These are phyloP conservation scores for Nemania sp. DNA, from an alignment of 2,329 filamentous ascomycete species.

Conservation along the genomic window DNA sequence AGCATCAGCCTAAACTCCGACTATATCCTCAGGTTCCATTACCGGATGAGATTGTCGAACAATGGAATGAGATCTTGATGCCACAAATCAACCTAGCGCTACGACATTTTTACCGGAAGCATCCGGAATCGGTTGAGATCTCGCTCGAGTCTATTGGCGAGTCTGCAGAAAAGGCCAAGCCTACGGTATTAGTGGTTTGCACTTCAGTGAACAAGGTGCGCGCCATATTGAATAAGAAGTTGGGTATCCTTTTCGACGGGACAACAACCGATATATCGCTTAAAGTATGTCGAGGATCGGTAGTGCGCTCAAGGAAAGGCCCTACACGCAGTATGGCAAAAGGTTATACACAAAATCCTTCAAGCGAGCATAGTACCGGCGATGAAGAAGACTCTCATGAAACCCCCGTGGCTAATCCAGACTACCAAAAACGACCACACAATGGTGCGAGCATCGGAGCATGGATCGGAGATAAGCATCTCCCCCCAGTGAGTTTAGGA, in stretches of 20 bases:
- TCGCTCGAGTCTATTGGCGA: constrained; percentile 76
- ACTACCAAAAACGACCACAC: constrained; percentile 75
- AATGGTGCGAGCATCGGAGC: constrained; percentile 94
- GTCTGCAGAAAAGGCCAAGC: constrained; percentile 65
- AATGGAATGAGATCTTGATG: constrained; percentile 74
- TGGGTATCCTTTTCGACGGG: constrained; percentile 67
- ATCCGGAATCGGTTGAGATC: constrained; percentile 78
- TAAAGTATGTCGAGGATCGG: constrained; percentile 72
- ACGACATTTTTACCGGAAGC: constrained; percentile 71
- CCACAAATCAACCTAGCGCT: constrained; percentile 74
- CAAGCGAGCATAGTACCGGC: constrained; percentile 40
- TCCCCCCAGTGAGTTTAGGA: constrained; percentile 89
- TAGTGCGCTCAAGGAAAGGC: constrained; percentile 62
- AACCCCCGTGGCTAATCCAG: constrained; percentile 64
- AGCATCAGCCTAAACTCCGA: constrained; percentile 51
- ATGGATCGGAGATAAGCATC: constrained; percentile 80
- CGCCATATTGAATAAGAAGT: constrained; percentile 69
- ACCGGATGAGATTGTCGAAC: constrained; percentile 65
- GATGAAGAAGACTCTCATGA: constrained; percentile 46
- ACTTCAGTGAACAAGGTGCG: constrained; percentile 75
- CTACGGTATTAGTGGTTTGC: constrained; percentile 78
- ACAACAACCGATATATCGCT: constrained; percentile 62
- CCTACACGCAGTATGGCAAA: constrained; percentile 48
- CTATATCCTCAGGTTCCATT: constrained; percentile 64
- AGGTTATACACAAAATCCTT: constrained; percentile 31